phyloP scores from a whole-genome alignment of 2,329 filamentous ascomycete genomes.

The Salinomyces thailandicus region DNA sequence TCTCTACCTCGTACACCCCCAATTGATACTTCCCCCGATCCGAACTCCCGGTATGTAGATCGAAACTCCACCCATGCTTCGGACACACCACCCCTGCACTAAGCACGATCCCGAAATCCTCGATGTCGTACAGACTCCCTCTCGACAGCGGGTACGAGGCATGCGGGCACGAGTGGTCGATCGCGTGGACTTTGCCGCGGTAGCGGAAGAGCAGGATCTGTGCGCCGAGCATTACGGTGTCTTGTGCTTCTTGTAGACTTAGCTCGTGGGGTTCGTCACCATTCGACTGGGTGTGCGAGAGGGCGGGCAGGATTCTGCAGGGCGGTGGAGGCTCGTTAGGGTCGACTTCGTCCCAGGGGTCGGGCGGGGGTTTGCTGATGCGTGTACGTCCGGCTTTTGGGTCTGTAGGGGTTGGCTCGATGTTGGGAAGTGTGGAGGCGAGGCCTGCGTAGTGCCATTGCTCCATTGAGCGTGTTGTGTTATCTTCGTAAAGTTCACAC shows the following conservation, averaged over 20 bases:
- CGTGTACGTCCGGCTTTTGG: constrained; percentile 36
- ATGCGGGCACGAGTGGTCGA: constrained; percentile 64
- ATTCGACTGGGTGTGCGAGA: constrained; percentile 2
- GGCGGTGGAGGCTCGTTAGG: constrained; percentile 8
- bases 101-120: constrained; percentile 57
- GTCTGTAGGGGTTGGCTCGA: constrained; percentile 34
- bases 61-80: constrained; percentile 63
- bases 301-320: constrained; percentile 47
- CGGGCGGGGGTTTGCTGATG: constrained; percentile 13
- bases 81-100: constrained; percentile 56
- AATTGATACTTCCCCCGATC: constrained; percentile 55
- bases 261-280: constrained; percentile 27
- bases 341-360: constrained; percentile 24
- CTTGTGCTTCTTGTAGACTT: constrained; percentile 30
- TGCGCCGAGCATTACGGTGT: constrained; percentile 30
- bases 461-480: too few species aligned
- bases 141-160: constrained; percentile 55
- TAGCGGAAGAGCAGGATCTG: constrained; percentile 59
- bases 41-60: constrained; percentile 51
- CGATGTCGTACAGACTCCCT: constrained; percentile 57
- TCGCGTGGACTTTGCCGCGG: constrained; percentile 52
- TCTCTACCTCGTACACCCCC: constrained; percentile 53
- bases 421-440: constrained; percentile 46
- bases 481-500: too few species aligned
- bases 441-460: constrained; percentile 48